These are phyloP conservation scores for Thelephora aurantiotincta DNA, from an alignment of 768 basidiomycete species.

Conservation along the genomic window DNA sequence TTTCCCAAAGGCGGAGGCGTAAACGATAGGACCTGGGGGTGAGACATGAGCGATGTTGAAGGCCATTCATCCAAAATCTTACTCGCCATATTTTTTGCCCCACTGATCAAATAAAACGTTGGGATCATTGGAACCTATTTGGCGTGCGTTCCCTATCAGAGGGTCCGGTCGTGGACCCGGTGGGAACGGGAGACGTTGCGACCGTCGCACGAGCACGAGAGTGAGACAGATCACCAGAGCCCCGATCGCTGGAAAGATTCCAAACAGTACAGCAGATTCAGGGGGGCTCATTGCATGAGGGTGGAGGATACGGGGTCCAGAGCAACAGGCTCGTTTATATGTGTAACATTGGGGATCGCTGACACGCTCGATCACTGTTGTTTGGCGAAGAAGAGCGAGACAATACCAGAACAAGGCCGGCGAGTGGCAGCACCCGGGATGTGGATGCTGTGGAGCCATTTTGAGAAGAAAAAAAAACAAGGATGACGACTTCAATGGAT, in stretches of 20 bases:
- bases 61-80: neutral
- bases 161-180: neutral
- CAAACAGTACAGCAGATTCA: too few species aligned
- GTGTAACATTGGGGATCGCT: too few species aligned
- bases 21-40: slow-evolving; percentile 42
- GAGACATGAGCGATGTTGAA: neutral
- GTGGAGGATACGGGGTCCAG: too few species aligned
- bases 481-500: too few species aligned
- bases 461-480: too few species aligned
- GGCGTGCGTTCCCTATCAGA: neutral
- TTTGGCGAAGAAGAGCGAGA: too few species aligned
- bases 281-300: too few species aligned
- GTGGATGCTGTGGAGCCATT: too few species aligned
- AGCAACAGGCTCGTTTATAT: too few species aligned
- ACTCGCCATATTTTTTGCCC: neutral
- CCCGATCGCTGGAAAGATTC: neutral
- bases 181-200: neutral
- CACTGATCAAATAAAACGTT: neutral
- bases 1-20: slow-evolving; percentile 51
- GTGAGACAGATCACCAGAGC: neutral
- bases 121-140: neutral
- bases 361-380: too few species aligned
- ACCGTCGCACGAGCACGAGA: neutral
- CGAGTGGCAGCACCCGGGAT: too few species aligned
- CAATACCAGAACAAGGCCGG: too few species aligned